Conservation (phyloP, 306 rosid genomes). For the Prunus mume region DNA sequence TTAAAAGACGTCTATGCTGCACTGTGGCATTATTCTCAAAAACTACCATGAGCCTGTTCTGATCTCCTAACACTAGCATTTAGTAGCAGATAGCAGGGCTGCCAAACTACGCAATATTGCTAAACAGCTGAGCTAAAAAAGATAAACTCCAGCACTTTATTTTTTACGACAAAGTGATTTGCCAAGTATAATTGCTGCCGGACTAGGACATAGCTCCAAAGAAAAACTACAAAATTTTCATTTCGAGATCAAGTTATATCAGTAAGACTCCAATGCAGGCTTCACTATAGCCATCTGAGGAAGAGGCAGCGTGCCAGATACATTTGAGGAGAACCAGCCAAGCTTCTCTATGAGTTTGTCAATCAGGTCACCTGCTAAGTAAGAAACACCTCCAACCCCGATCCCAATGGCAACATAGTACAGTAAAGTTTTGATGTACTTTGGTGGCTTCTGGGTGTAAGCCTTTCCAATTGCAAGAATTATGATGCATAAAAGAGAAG, state of each 20-base stretch:
- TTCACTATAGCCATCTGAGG: constrained; percentile 26
- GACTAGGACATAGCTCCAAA: not conserved
- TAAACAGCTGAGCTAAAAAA: not conserved
- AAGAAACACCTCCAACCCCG: constrained; percentile 55
- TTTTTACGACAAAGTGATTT: not conserved
- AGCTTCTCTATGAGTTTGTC: constrained; percentile 38
- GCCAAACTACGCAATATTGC: not conserved
- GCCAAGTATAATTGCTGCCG: not conserved
- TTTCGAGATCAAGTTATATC: not conserved
- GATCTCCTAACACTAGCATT: not conserved
- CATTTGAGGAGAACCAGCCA: constrained; percentile 50
- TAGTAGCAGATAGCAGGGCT: not conserved
- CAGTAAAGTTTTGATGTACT: constrained; percentile 43
- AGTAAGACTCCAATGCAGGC: constrained; percentile 35
- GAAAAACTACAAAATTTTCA: constrained; percentile 13
- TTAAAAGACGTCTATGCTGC: not conserved
- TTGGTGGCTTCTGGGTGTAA: constrained; percentile 37
- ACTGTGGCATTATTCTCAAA: not conserved
- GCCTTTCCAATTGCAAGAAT: constrained; percentile 66
- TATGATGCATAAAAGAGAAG: constrained; percentile 61
- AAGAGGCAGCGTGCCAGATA: constrained; percentile 17
- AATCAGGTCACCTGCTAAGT: constrained; percentile 52
- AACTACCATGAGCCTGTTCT: not conserved
- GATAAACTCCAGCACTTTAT: not conserved
- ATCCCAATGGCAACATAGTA: constrained; percentile 44